Conservation (phyloP, 257 asterid species). For the Penstemon newberryi region DNA sequence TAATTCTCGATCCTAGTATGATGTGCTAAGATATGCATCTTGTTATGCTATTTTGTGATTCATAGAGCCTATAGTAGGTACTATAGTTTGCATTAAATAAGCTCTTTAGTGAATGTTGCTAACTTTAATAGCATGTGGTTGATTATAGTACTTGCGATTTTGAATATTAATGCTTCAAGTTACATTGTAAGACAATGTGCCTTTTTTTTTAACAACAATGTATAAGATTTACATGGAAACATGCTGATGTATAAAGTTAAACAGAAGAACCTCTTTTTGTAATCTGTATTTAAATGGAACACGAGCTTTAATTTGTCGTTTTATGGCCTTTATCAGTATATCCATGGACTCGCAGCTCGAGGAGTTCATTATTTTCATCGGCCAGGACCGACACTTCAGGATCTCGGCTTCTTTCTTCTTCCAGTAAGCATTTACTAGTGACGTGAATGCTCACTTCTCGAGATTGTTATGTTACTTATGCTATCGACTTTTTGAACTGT, state of each 20-base stretch:
- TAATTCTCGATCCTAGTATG: too few species aligned
- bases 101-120: slow-evolving; percentile 12
- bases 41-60: neutral
- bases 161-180: slow-evolving; percentile 17
- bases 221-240: slow-evolving; percentile 1
- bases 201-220: too few species aligned
- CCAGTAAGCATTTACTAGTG: slow-evolving; percentile 31
- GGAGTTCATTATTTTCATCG: slow-evolving; percentile 92
- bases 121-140: neutral
- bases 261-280: neutral
- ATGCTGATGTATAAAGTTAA: slow-evolving; percentile 6
- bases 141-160: slow-evolving; percentile 5
- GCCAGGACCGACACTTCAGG: slow-evolving; percentile 92
- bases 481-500: slow-evolving; percentile 15
- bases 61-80: slow-evolving; percentile 20
- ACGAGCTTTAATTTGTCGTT: neutral
- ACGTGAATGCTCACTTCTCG: neutral
- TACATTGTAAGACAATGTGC: neutral
- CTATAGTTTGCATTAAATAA: slow-evolving; percentile 17
- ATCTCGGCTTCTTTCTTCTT: slow-evolving; percentile 71
- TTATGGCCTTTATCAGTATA: slow-evolving; percentile 50
- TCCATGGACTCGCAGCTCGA: slow-evolving; percentile 91
- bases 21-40: neutral
- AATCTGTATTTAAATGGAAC: neutral
- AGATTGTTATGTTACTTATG: slow-evolving; percentile 13